Conservation (phyloP, 768 basidiomycete genomes). For the Lentinus tigrinus region DNA sequence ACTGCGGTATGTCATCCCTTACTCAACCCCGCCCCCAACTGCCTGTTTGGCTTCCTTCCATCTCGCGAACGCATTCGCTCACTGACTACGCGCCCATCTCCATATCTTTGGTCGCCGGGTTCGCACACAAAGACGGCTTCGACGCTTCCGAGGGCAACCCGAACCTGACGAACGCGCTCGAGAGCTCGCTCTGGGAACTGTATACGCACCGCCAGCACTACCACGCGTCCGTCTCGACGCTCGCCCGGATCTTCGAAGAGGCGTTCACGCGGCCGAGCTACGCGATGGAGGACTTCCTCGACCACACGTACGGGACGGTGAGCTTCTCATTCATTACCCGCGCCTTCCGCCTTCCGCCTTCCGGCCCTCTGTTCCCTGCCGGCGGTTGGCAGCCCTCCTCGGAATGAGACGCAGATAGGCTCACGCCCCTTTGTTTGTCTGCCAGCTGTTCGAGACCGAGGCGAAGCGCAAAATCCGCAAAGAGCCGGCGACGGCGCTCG, state of each 20-base stretch:
- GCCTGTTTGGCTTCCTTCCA: background rate
- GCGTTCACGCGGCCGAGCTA: constrained; percentile 94
- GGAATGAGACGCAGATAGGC: background rate
- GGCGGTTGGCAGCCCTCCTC: background rate
- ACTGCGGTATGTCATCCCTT: constrained; percentile 16
- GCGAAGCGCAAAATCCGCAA: constrained; percentile 74
- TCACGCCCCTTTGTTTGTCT: background rate
- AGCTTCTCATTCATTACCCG: constrained; percentile 20
- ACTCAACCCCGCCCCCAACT: background rate
- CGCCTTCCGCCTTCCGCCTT: too few relatives aligned
- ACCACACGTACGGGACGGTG: constrained; percentile 88
- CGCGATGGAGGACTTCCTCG: constrained; percentile 92
- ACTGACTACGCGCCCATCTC: background rate
- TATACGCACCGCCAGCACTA: constrained; percentile 79
- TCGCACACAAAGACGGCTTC: constrained; percentile 60
- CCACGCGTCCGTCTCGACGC: constrained; percentile 80
- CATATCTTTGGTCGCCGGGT: too few relatives aligned
- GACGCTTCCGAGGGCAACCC: constrained; percentile 66
- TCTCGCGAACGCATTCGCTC: background rate
- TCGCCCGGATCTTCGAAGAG: constrained; percentile 83
- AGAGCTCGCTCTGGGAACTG: constrained; percentile 93
- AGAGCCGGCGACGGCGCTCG: constrained; percentile 56
- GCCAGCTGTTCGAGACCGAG: constrained; percentile 86
- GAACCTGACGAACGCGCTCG: constrained; percentile 71
- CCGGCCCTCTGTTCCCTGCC: too few relatives aligned